These are phyloP conservation scores for Rachicladosporium sp. DNA, from an alignment of 2,329 filamentous ascomycete genomes.

Conservation along the genomic window DNA sequence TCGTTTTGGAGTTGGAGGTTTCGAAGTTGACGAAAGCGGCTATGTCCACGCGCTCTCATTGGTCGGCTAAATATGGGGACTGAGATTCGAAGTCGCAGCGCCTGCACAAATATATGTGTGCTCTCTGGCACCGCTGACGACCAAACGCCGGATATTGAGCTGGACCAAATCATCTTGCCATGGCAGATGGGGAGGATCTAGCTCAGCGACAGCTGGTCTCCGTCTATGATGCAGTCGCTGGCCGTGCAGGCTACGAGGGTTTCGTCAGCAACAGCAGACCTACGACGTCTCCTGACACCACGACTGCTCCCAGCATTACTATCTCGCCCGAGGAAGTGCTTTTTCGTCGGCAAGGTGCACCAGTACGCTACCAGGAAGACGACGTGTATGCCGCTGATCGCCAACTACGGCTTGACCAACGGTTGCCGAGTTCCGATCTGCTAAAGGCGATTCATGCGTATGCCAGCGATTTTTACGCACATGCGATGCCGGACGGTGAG, in stretches of 20 bases:
- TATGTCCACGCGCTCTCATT: no score
- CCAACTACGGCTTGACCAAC: constrained; percentile 34
- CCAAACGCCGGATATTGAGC: no score
- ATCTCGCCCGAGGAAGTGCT: constrained; percentile 59
- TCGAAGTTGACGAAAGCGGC: no score
- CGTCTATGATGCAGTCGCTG: constrained; percentile 61
- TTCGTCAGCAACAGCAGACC: constrained; percentile 25
- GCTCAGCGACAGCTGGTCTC: no score
- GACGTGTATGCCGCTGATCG: constrained; percentile 60
- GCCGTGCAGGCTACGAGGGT: constrained; percentile 35
- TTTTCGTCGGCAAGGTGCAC: constrained; percentile 53
- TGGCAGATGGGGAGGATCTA: no score
- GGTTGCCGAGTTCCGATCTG: constrained; percentile 56
- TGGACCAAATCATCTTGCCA: no score
- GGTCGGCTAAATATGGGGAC: no score
- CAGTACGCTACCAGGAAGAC: constrained; percentile 54
- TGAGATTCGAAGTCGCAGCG: no score
- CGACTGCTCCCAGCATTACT: constrained; percentile 21
- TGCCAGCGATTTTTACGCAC: constrained; percentile 52
- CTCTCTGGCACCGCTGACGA: no score
- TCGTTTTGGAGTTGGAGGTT: no score
- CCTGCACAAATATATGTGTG: no score
- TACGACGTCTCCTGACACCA: constrained; percentile 18
- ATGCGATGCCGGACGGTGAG: constrained; percentile 10
- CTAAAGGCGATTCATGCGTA: constrained; percentile 59